Evolutionary conservation across 345 rosid species (phyloP), one percentile per base, ranked within the genome.

Genomic region (Salix caprea): DNA sequence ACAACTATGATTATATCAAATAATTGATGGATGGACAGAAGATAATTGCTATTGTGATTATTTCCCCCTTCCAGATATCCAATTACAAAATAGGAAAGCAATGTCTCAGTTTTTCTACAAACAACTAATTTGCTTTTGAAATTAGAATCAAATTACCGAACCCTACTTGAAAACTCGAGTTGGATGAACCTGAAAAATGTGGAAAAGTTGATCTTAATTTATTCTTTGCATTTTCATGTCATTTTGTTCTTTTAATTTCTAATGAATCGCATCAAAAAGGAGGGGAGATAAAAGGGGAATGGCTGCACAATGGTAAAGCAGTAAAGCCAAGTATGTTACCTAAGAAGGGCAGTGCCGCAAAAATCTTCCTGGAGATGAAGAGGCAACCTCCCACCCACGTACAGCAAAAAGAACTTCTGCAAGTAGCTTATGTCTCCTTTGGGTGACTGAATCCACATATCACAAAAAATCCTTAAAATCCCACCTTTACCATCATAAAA

Each of bases 311-410:
- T 52, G 67, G 39, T n/a, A 44, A 54, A 32, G 13, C 62, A 61
- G 23, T 61, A n/a, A n/a, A 62, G 61, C 40, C 0, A 56, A 65
- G 67, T 13, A 40, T 26, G 16, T 70, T 81, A 92, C 98, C 96
- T 86, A 26, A 94, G 87, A 77, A 94, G 89, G 81, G 97, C 97
- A 83, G 95, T 92, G 82, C 98, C 98, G 69, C 98, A 94, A 81
- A 94, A 94, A 86, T 94, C 97, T 81, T 94, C 97, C 83, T 94
- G 97, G 28, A 94, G 84, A 86, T 91, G 98, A 28, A 91, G 92
- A 46, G 98, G 95, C 66, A 79, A 86, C 78, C 98, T 90, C 76
- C 95, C 91, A 64, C 97, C 94, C 13, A 92, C 85, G 79, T 92
- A 92, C 87, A 87, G 84, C 61, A 94, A 71, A 82, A 94, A 91